Percentiles rank a stretch among this genome's conserved stretches.
phyloP scores from a whole-genome alignment of 805 yeast species.

The Cyberlindnera xishuangbannaensis region DNA sequence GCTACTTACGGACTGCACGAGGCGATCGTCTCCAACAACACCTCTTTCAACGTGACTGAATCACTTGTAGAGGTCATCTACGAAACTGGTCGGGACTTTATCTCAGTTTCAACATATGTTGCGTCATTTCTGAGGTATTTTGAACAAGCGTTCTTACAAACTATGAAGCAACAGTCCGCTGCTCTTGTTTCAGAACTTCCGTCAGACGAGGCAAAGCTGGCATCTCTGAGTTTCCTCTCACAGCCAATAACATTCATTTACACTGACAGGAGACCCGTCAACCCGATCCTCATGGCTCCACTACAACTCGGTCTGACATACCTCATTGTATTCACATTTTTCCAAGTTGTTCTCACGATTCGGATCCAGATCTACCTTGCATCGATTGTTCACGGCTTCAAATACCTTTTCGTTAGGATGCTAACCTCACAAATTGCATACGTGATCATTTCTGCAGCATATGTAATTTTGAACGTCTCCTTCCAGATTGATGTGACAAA shows the following conservation, averaged over 20 bases:
- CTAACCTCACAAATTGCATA: conserved; percentile 44
- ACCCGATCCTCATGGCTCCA: conserved; percentile 53
- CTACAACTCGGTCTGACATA: conserved; percentile 70
- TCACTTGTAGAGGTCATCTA: conserved; percentile 35
- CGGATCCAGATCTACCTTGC: conserved; percentile 38
- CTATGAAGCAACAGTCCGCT: conserved; percentile 3
- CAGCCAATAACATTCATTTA: conserved; percentile 17
- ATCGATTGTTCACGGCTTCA: conserved; percentile 33
- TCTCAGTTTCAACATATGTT: conserved; percentile 39
- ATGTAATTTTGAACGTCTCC: conserved; percentile 55
- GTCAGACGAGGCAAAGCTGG: conserved; percentile 18
- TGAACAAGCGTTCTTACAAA: conserved; percentile 20
- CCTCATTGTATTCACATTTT: conserved; percentile 62
- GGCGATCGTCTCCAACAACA: conserved; percentile 20
- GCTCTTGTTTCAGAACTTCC: conserved; percentile 31
- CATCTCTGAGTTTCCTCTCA: conserved; percentile 12
- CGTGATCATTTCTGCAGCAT: conserved; percentile 51
- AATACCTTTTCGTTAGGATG: conserved; percentile 37
- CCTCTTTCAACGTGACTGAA: conserved; percentile 17
- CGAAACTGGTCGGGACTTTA: conserved; percentile 60
- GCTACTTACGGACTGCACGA: conserved; percentile 32
- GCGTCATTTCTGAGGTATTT: conserved; percentile 42
- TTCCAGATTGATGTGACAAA: conserved; percentile 52
- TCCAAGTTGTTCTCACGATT: conserved; percentile 55
- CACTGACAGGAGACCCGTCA: conserved; percentile 43